These are phyloP conservation scores for Athelia sp. DNA, from an alignment of 1,284 basidiomycete genomes.

Conservation along the genomic window DNA sequence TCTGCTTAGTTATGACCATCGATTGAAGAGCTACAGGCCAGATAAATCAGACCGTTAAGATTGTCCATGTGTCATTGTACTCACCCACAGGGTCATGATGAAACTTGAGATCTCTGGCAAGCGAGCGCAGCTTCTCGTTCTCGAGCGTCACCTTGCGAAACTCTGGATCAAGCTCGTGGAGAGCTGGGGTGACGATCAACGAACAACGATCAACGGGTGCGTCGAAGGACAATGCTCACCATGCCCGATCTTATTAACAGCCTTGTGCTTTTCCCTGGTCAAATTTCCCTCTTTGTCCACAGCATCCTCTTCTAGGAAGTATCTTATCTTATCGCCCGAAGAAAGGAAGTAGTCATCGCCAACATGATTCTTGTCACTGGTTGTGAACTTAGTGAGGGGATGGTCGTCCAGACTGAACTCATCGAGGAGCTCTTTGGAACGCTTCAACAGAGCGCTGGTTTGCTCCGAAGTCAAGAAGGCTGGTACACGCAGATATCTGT, in stretches of 20 bases:
- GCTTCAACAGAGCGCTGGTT: constrained; percentile 57
- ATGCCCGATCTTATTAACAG: constrained; percentile 84
- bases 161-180: constrained; percentile 81
- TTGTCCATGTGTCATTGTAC: constrained; percentile 13
- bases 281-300: constrained; percentile 60
- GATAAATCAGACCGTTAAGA: constrained; percentile 9
- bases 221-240: constrained; percentile 37
- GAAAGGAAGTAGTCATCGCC: constrained; percentile 92
- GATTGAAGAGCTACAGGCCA: constrained; percentile 72
- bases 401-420: constrained; percentile 77
- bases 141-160: constrained; percentile 78
- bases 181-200: constrained; percentile 34
- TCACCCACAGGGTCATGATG: constrained; percentile 80
- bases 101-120: constrained; percentile 74
- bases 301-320: constrained; percentile 84
- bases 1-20: constrained; percentile 93
- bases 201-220: neutral
- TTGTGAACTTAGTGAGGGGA: constrained; percentile 90
- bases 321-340: constrained; percentile 90
- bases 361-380: constrained; percentile 69
- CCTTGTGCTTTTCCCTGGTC: constrained; percentile 70
- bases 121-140: constrained; percentile 58
- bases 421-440: constrained; percentile 70
- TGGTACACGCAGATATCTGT: constrained; percentile 77
- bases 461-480: constrained; percentile 63